Conservation (phyloP, 1,284 basidiomycete species). For the Wolfiporia cocos region DNA sequence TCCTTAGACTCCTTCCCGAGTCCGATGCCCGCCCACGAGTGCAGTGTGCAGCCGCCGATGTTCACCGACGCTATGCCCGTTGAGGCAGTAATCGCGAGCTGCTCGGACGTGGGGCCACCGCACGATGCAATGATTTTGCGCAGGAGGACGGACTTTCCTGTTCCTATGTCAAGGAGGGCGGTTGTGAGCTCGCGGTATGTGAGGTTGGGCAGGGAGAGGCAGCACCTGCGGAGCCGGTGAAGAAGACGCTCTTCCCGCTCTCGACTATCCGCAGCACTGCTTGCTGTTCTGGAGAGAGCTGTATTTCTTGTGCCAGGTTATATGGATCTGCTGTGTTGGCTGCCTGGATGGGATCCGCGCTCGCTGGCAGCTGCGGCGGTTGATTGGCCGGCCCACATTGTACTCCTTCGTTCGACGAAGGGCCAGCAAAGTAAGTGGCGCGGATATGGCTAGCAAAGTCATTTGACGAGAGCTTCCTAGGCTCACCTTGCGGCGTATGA, state of each 20-base stretch:
- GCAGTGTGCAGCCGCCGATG: slow-evolving; percentile 89
- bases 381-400: background rate
- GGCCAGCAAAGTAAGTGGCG: background rate
- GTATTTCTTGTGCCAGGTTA: slow-evolving; percentile 2
- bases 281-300: slow-evolving; percentile 48
- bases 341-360: background rate
- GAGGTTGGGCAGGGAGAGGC: background rate
- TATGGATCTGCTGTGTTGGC: background rate
- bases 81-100: slow-evolving; percentile 57
- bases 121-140: slow-evolving; percentile 73
- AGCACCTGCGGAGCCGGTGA: slow-evolving; percentile 72
- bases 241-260: slow-evolving; percentile 65
- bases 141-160: slow-evolving; percentile 93
- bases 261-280: slow-evolving; percentile 50
- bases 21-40: slow-evolving; percentile 91
- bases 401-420: background rate
- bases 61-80: slow-evolving; percentile 93
- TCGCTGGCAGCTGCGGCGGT: background rate
- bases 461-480: background rate
- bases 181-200: background rate
- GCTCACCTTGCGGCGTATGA: background rate
- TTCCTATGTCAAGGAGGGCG: slow-evolving; percentile 57
- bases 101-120: slow-evolving; percentile 7
- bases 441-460: background rate
- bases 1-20: slow-evolving; percentile 69